These are phyloP conservation scores for Cryptosporidium meleagridis DNA, from an alignment of 169 alveolate species.

Conservation along the genomic window DNA sequence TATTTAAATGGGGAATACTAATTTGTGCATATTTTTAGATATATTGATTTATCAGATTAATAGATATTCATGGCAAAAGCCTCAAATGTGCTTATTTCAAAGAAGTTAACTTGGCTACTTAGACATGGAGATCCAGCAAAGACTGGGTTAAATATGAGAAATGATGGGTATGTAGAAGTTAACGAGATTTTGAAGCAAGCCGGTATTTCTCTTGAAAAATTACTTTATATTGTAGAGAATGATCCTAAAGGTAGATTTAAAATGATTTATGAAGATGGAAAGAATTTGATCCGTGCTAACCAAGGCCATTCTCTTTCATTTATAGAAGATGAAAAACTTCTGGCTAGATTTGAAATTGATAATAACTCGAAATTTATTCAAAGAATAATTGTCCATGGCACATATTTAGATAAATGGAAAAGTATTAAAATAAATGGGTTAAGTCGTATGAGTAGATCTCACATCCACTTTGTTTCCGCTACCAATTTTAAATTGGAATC, in stretches of 20 bases:
- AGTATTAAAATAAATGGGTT: constrained; percentile 23
- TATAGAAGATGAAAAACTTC: constrained; percentile 28
- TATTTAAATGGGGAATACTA: neutral
- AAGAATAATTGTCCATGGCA: constrained; percentile 53
- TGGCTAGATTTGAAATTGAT: neutral
- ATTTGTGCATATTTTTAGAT: constrained; percentile 12
- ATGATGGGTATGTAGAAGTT: constrained; percentile 52
- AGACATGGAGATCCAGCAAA: constrained; percentile 67
- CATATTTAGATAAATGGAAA: constrained; percentile 41
- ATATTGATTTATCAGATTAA: constrained; percentile 1
- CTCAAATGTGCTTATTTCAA: constrained; percentile 25
- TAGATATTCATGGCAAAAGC: neutral
- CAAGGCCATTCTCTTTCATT: constrained; percentile 68
- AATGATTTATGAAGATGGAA: constrained; percentile 4
- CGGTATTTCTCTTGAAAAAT: neutral
- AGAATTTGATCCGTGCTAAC: constrained; percentile 37
- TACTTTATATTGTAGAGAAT: constrained; percentile 13
- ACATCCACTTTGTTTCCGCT: constrained; percentile 56
- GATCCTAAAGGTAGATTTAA: constrained; percentile 32
- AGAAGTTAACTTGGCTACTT: constrained; percentile 50
- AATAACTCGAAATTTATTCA: neutral
- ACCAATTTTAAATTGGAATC: constrained; percentile 11
- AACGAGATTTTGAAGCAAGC: neutral
- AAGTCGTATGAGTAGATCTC: constrained; percentile 38
- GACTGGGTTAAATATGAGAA: constrained; percentile 26